These are phyloP conservation scores for Eutypa lata DNA, from an alignment of 2,329 filamentous ascomycete species.

Conservation along the genomic window DNA sequence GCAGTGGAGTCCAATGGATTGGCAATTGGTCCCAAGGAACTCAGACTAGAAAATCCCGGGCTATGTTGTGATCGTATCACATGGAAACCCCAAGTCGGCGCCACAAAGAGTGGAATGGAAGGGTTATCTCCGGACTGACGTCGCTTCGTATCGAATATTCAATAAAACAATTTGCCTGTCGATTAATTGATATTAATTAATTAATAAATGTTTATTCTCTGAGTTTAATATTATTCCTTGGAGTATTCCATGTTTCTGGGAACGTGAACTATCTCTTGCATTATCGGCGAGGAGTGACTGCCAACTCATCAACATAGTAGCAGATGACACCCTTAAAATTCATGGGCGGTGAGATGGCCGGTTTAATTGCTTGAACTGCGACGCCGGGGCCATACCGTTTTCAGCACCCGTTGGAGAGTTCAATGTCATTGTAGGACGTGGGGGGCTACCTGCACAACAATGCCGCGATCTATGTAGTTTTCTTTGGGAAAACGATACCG, in stretches of 20 bases:
- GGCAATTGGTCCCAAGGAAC: too few relatives aligned
- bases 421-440: not conserved
- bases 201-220: not conserved
- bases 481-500: not conserved
- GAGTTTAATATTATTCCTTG: too few relatives aligned
- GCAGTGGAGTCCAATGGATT: too few relatives aligned
- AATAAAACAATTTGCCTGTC: not conserved
- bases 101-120: not conserved
- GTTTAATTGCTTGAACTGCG: conserved; percentile 9
- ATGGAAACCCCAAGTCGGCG: not conserved
- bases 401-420: not conserved
- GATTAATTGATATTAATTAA: not conserved
- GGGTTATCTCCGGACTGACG: not conserved
- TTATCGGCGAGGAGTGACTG: conserved; percentile 16
- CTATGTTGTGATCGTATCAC: not conserved
- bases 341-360: conserved; percentile 18
- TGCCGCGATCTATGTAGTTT: not conserved
- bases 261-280: not conserved
- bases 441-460: not conserved
- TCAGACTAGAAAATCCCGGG: not conserved
- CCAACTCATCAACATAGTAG: conserved; percentile 21
- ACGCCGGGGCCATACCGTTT: not conserved
- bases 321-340: conserved; percentile 20
- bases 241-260: not conserved
- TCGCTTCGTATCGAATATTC: not conserved